phyloP scores from a whole-genome alignment of 441 rosid genomes.

The Erodium trifolium region DNA sequence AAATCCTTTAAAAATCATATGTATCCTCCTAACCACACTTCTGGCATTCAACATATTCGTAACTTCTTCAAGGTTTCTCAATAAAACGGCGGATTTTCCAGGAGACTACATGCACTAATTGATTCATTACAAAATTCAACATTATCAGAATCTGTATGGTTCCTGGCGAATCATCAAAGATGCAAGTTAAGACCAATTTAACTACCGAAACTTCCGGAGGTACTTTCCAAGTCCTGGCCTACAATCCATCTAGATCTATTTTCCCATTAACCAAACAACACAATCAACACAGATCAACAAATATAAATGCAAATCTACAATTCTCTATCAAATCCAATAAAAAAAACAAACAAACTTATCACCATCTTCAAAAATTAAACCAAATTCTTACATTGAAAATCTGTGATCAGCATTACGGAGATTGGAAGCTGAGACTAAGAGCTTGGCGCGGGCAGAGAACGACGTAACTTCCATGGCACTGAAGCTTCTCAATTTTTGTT shows the following conservation, averaged over 20 bases:
- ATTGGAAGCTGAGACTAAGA: background rate
- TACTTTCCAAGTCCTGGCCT: background rate
- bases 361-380: background rate
- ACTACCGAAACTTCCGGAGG: background rate
- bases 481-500: background rate
- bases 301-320: background rate
- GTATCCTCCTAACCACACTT: background rate
- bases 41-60: background rate
- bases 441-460: background rate
- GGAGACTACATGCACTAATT: background rate
- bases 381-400: background rate
- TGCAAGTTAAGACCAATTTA: conserved; percentile 1
- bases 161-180: background rate
- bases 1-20: background rate
- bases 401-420: background rate
- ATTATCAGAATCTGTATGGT: background rate
- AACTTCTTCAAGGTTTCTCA: background rate
- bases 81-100: background rate
- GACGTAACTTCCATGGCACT: background rate
- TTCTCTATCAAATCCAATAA: background rate
- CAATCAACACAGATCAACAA: background rate
- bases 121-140: background rate
- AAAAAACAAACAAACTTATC: background rate
- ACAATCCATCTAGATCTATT: background rate
- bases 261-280: conserved; percentile 1